These are phyloP conservation scores for Herpomyces periplanetae DNA, from an alignment of 2,329 filamentous ascomycete genomes.

Conservation along the genomic window DNA sequence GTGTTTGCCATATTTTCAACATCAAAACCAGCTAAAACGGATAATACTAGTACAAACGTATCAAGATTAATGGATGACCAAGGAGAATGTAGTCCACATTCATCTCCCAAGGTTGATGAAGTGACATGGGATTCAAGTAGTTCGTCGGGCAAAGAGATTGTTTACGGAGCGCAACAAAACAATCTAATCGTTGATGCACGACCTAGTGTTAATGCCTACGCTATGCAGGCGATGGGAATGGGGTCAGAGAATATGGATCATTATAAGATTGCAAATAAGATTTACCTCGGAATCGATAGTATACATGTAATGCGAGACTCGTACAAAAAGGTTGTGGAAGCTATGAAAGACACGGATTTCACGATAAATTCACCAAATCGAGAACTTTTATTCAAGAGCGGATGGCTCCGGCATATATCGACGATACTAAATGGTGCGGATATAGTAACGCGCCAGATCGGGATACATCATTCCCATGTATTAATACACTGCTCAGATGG, in stretches of 20 bases:
- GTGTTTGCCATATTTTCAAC: slow-evolving; percentile 70
- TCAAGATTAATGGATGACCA: too few species aligned
- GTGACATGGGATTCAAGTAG: too few species aligned
- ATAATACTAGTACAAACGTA: too few species aligned
- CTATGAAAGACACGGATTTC: slow-evolving; percentile 66
- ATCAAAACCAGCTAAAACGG: slow-evolving; percentile 10
- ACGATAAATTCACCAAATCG: slow-evolving; percentile 41
- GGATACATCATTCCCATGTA: slow-evolving; percentile 68
- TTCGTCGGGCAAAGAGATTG: too few species aligned
- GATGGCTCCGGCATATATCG: slow-evolving; percentile 63
- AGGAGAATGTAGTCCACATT: too few species aligned
- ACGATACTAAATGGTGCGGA: slow-evolving; percentile 47
- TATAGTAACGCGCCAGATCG: slow-evolving; percentile 51
- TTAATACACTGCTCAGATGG: slow-evolving; percentile 93
- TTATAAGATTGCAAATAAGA: slow-evolving; percentile 64
- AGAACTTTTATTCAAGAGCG: slow-evolving; percentile 40
- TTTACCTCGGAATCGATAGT: slow-evolving; percentile 81
- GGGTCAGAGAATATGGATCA: slow-evolving; percentile 95
- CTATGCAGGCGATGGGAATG: slow-evolving; percentile 66
- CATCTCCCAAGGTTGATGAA: too few species aligned
- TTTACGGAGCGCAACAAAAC: slow-evolving; percentile 69
- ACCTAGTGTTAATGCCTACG: slow-evolving; percentile 66
- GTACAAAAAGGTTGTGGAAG: slow-evolving; percentile 47
- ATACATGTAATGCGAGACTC: slow-evolving; percentile 94
- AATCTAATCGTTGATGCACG: slow-evolving; percentile 88